Evolutionary conservation across 108 stramenopile genomes (phyloP), one percentile per base, ranked within the genome.

Genomic region (Fistulifera pelliculosa): DNA sequence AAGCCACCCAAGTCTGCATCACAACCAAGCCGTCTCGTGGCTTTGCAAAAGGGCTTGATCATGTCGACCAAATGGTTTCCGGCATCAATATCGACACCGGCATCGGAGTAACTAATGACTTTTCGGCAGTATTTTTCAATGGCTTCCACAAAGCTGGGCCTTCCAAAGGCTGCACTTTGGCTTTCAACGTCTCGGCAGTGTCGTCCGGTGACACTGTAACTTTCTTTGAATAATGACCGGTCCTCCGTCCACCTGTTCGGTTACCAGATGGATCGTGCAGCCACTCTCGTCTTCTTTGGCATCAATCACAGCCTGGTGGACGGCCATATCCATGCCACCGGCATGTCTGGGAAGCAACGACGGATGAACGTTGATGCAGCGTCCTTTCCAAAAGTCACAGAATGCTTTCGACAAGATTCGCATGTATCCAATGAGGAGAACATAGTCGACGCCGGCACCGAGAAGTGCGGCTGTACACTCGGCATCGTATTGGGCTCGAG

Each of bases 391-490:
- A 52, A 78, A 87, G 28, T 81, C 75, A 52, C 77, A 79, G 60
- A 98, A 94, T 23, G 75, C 61, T 52, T 74, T 73, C 8, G 94
- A 94, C 21, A 99, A 55, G 68, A 99, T 99, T 41, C 94, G 76
- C 98, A 99, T 99, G 93, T 96, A 99, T 24, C 98, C 98, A n/a
- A 99, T 90, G 52, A 90, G 75, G 27, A 99, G 62, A 22, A 99
- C 86, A 42, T 95, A 80, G 48, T 98, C 94, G 2, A 80, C 95
- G 25, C 94, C 96, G 31, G 87, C 92, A 19, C 75, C 89, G 27
- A 83, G 73, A 49, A 99, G 68, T n/a, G 73, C 77, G 8, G 77
- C 72, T 1, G 94, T 94, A 52, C 94, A 93, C 61, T 94, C 90
- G 1, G 87, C 87, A 69, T 98, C 98, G 56, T 79, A 96, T 44